Evolutionary conservation across 2,329 filamentous ascomycete genomes (phyloP), one percentile per base, ranked within the genome.

Genomic region (Cladosporium sp.): DNA sequence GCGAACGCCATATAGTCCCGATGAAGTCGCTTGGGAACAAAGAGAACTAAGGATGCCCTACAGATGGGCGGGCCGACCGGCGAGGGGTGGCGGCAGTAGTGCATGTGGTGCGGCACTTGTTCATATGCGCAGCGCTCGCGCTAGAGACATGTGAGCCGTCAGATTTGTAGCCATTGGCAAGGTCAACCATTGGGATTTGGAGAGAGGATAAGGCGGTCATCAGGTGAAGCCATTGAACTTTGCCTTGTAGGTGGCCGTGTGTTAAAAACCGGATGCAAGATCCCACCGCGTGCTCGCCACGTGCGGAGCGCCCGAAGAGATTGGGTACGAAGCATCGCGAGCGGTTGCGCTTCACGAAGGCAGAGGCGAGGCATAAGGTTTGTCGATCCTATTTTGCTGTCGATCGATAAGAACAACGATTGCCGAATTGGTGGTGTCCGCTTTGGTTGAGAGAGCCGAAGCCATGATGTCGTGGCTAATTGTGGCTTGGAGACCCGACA

Each of bases 211-310:
- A n/a, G n/a, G n/a, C n/a, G n/a, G n/a, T n/a, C n/a, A n/a, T n/a
- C n/a, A n/a, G n/a, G n/a, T n/a, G n/a, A n/a, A n/a, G n/a, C n/a
- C n/a, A n/a, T n/a, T n/a, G n/a, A n/a, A n/a, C n/a, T n/a, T n/a
- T n/a, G n/a, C n/a, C n/a, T n/a, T n/a, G n/a, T n/a, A n/a, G n/a
- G n/a, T n/a, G n/a, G n/a, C n/a, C n/a, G n/a, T n/a, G n/a, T n/a
- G n/a, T n/a, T n/a, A n/a, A n/a, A n/a, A n/a, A n/a, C n/a, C n/a
- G n/a, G n/a, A n/a, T n/a, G n/a, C n/a, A n/a, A n/a, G n/a, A n/a
- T n/a, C n/a, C n/a, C n/a, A n/a, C n/a, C 34, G 29, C 45, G 45
- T 48, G 45, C 27, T 22, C 18, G 29, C 45, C 45, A 48, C 45
- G 45, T 48, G 45, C 36, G 12, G 18, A 15, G 27, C 9, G 37